Conservation (phyloP, 2,329 filamentous ascomycete species). For the Herpomyces periplanetae region DNA sequence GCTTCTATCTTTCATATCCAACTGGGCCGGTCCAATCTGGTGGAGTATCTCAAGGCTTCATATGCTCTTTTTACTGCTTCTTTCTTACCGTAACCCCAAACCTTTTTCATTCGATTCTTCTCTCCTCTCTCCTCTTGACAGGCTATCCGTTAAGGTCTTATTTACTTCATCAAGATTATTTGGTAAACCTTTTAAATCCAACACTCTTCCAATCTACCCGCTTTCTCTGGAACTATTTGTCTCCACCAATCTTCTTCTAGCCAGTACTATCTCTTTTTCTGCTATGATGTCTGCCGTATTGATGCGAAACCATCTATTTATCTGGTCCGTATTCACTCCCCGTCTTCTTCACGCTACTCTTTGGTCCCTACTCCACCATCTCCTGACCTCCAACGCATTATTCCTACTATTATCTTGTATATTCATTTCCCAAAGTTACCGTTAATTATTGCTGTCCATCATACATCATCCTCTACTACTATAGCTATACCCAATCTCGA, state of each 20-base stretch:
- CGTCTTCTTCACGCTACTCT: constrained; percentile 77
- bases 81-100: neutral
- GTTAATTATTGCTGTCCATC: too few relatives aligned
- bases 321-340: constrained; percentile 94
- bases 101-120: neutral
- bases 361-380: too few relatives aligned
- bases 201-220: neutral
- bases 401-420: too few relatives aligned
- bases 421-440: too few relatives aligned
- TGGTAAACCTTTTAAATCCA: neutral
- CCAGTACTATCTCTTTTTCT: constrained; percentile 20
- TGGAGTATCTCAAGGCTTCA: constrained; percentile 29
- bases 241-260: constrained; percentile 27
- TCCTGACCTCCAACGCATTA: too few relatives aligned
- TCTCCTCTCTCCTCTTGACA: neutral
- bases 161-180: neutral
- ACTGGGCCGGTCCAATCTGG: constrained; percentile 70
- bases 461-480: too few relatives aligned
- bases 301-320: constrained; percentile 59
- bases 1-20: constrained; percentile 41
- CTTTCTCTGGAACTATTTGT: constrained; percentile 12
- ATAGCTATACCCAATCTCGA: too few relatives aligned
- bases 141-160: neutral
- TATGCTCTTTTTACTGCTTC: constrained; percentile 7
- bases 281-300: constrained; percentile 65